These are phyloP conservation scores for Aspergillus sparsus DNA, from an alignment of 495 filamentous ascomycete species.

Conservation along the genomic window DNA sequence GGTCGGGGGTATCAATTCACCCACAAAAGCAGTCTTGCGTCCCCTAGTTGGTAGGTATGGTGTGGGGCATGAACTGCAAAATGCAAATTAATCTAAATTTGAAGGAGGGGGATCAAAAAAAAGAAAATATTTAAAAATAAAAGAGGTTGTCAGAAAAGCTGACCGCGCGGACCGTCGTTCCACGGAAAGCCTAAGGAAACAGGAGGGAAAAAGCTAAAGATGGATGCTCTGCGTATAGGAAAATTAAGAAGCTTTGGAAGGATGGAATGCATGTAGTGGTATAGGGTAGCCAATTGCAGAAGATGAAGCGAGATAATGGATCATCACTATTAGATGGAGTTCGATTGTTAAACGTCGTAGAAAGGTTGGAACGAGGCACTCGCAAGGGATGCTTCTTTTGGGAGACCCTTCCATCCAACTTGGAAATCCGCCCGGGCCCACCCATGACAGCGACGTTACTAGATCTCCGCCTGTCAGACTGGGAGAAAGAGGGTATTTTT, in stretches of 20 bases:
- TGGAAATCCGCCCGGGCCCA: conserved; percentile 22
- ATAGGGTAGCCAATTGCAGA: not conserved
- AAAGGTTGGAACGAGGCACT: not conserved
- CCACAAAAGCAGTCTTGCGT: conserved; percentile 12
- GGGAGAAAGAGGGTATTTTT: conserved; percentile 25
- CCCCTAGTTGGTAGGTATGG: not conserved
- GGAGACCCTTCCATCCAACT: conserved; percentile 9
- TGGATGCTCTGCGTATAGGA: conserved; percentile 10
- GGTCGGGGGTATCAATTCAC: conserved; percentile 19
- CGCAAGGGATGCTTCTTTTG: conserved; percentile 17
- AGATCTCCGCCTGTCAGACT: not conserved
- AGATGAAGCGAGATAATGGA: conserved; percentile 32
- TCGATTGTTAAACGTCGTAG: too few species aligned
- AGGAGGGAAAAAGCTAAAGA: conserved; percentile 8
- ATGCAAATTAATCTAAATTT: not conserved
- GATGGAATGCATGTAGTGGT: conserved; percentile 5
- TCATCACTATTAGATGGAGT: conserved; percentile 38
- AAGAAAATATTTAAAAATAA: not conserved
- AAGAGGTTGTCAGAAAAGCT: not conserved
- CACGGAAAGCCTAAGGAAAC: conserved; percentile 10
- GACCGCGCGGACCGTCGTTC: conserved; percentile 12
- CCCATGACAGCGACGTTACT: conserved; percentile 11
- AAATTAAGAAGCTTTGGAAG: conserved; percentile 7
- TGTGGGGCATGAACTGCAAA: conserved; percentile 12
- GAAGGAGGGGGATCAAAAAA: not conserved